Conservation (phyloP, 768 basidiomycete genomes). For the Hortiboletus flavorubellus region DNA sequence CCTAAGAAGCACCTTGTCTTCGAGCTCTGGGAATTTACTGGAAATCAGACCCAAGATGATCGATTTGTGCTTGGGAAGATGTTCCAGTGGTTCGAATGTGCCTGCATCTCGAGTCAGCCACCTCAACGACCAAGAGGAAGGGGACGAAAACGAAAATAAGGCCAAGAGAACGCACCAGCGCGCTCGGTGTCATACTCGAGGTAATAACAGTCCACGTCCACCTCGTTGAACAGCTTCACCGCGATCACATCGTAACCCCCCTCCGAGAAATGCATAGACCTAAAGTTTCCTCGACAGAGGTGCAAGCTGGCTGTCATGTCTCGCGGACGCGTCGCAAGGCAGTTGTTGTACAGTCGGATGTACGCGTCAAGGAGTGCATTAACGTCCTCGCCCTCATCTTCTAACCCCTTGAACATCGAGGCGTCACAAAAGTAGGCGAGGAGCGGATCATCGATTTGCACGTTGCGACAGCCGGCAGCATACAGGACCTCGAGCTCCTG, state of each 20-base stretch:
- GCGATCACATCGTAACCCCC: slow-evolving; percentile 46
- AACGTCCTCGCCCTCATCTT: slow-evolving; percentile 55
- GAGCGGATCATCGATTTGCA: slow-evolving; percentile 47
- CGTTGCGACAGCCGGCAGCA: slow-evolving; percentile 39
- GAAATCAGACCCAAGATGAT: slow-evolving; percentile 44
- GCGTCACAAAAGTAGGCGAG: slow-evolving; percentile 67
- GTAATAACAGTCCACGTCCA: slow-evolving; percentile 44
- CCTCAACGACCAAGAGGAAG: background rate
- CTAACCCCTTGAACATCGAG: slow-evolving; percentile 54
- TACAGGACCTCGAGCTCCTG: slow-evolving; percentile 45
- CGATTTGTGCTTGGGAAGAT: slow-evolving; percentile 35
- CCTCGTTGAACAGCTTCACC: slow-evolving; percentile 41
- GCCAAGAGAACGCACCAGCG: slow-evolving; percentile 32
- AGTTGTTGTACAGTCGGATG: slow-evolving; percentile 39
- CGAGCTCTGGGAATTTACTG: slow-evolving; percentile 42
- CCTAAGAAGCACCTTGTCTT: slow-evolving; percentile 40
- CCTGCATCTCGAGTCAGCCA: slow-evolving; percentile 4
- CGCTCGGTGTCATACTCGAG: slow-evolving; percentile 48
- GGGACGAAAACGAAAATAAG: no score
- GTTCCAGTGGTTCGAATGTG: slow-evolving; percentile 32
- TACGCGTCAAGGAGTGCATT: slow-evolving; percentile 63
- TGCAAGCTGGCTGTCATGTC: slow-evolving; percentile 44
- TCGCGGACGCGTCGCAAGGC: slow-evolving; percentile 33
- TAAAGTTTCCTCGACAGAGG: slow-evolving; percentile 40
- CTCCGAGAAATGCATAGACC: slow-evolving; percentile 41